Percentiles rank a stretch among this genome's conserved stretches.
These are phyloP conservation scores for Didymella arachidicola DNA, from an alignment of 2,329 filamentous ascomycete species.

Conservation along the genomic window DNA sequence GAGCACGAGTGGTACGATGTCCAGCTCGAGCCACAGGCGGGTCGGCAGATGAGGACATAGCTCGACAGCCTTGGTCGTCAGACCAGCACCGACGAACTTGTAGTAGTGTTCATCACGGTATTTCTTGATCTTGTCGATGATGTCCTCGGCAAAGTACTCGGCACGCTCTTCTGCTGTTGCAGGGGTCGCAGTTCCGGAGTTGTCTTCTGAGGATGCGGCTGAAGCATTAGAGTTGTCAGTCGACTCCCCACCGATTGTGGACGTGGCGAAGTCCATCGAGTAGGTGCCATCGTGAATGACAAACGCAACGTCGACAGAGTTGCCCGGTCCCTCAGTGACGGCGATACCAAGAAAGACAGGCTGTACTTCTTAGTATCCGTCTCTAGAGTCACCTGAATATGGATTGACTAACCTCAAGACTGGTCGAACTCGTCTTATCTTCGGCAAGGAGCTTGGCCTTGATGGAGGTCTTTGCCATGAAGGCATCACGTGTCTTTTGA, in stretches of 20 bases:
- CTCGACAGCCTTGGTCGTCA: conserved; percentile 66
- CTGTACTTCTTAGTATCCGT: conserved; percentile 22
- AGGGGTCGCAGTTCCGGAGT: conserved; percentile 26
- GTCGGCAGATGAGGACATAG: conserved; percentile 72
- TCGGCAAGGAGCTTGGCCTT: conserved; percentile 30
- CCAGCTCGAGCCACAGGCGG: conserved; percentile 76
- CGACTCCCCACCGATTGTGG: conserved; percentile 15
- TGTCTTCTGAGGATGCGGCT: conserved; percentile 9
- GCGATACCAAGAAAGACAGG: conserved; percentile 69
- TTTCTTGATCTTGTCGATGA: conserved; percentile 63
- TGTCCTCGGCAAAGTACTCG: conserved; percentile 61
- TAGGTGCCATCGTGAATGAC: conserved; percentile 79
- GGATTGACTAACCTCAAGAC: conserved; percentile 25
- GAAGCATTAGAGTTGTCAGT: conserved; percentile 14
- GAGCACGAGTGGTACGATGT: conserved; percentile 76
- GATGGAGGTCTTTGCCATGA: conserved; percentile 36
- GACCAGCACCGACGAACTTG: conserved; percentile 79
- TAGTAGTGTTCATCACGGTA: conserved; percentile 72
- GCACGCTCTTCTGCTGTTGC: conserved; percentile 27
- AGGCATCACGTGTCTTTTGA: conserved; percentile 35
- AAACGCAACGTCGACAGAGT: conserved; percentile 61
- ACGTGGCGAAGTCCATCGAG: conserved; percentile 73
- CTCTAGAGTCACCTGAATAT: not conserved
- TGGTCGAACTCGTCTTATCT: conserved; percentile 22
- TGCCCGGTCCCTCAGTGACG: conserved; percentile 60